Evolutionary conservation across 441 rosid species (phyloP).

Genomic region (Rhodomyrtus psidioides): DNA sequence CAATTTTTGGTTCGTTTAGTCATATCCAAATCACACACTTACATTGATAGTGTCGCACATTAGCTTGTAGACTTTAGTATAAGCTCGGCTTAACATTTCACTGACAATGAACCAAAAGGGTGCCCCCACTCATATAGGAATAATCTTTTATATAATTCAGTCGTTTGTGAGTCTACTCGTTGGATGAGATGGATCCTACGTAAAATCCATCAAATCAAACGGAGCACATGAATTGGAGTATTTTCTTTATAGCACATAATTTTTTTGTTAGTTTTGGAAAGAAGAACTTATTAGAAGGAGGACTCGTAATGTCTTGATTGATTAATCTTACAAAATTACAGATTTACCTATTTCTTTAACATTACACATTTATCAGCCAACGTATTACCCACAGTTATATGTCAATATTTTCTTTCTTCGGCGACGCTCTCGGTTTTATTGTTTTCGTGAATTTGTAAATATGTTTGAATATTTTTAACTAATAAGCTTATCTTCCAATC

Average conservation of each 20-base stretch:
- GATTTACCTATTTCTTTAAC: background rate
- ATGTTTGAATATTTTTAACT: background rate
- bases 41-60: no score
- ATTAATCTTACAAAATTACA: no score
- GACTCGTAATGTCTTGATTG: no score
- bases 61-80: background rate
- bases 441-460: background rate
- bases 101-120: no score
- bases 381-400: background rate
- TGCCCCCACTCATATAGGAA: background rate
- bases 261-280: background rate
- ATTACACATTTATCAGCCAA: background rate
- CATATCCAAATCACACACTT: background rate
- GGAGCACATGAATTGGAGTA: background rate
- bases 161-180: background rate
- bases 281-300: background rate
- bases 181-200: background rate
- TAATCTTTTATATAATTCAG: background rate
- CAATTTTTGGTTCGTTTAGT: background rate
- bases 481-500: background rate
- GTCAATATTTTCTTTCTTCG: background rate
- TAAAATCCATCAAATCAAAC: background rate
- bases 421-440: background rate
- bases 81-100: background rate
- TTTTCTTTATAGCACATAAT: no score